A percentile compares a stretch with the other conserved stretches of the same genome.
phyloP scores from a whole-genome alignment of 306 rosid species.

The Begonia masoniana region DNA sequence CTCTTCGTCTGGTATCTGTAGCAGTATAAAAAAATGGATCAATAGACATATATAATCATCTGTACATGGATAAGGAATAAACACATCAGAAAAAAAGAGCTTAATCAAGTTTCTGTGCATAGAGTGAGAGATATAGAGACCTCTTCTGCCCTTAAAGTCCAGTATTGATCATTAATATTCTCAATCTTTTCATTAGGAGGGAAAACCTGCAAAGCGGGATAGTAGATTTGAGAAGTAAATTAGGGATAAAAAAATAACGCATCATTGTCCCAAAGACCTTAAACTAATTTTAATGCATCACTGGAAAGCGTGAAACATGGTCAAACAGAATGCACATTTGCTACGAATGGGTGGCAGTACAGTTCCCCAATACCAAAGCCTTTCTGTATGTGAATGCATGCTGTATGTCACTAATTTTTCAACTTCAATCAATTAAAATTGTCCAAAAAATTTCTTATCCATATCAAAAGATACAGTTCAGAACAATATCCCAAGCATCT shows the following conservation, averaged over 20 bases:
- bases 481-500: neutral
- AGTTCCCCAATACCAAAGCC: neutral
- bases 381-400: no score
- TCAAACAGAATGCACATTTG: no score
- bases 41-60: neutral
- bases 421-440: no score
- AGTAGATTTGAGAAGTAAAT: conserved; percentile 6
- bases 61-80: neutral
- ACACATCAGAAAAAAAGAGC: conserved; percentile 5
- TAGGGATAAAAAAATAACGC: neutral
- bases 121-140: conserved; percentile 25
- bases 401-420: no score
- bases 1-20: conserved; percentile 79
- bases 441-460: neutral
- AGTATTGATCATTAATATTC: conserved; percentile 81
- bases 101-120: conserved; percentile 7
- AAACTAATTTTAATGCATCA: neutral
- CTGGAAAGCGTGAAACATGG: neutral
- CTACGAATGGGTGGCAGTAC: neutral
- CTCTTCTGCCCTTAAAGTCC: conserved; percentile 95
- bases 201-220: conserved; percentile 46
- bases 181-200: conserved; percentile 77
- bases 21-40: conserved; percentile 2
- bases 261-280: neutral
- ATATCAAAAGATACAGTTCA: neutral